A percentile compares a stretch with the other conserved stretches of the same genome.
phyloP scores from a whole-genome alignment of 352 stramenopile species.

The Phytopythium mirpurense region DNA sequence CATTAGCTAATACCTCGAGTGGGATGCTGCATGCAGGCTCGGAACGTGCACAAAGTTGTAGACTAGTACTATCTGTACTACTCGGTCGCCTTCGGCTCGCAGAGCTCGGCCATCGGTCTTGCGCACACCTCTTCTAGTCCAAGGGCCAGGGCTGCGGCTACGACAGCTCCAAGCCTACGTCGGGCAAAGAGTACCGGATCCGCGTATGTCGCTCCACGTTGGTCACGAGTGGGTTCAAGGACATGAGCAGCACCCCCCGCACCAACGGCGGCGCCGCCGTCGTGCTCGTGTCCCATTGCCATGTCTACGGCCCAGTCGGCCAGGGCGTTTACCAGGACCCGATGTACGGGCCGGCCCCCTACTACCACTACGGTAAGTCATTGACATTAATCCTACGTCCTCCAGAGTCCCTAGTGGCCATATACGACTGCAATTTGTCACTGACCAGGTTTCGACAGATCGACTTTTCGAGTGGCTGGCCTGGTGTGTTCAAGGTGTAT shows the following conservation, averaged over 20 bases:
- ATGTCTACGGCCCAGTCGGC: slow-evolving; percentile 39
- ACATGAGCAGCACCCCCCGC: slow-evolving; percentile 27
- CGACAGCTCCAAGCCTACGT: slow-evolving; percentile 19
- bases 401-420: no score
- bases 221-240: slow-evolving; percentile 28
- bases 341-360: slow-evolving; percentile 32
- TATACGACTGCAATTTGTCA: no score
- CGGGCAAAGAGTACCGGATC: slow-evolving; percentile 24
- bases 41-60: slow-evolving; percentile 38
- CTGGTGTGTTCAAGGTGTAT: no score
- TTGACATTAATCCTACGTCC: no score
- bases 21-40: slow-evolving; percentile 39
- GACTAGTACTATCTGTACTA: slow-evolving; percentile 58
- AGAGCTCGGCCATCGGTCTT: slow-evolving; percentile 42
- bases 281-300: slow-evolving; percentile 37
- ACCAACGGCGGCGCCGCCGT: slow-evolving; percentile 34
- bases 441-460: no score
- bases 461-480: no score
- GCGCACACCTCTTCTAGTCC: slow-evolving; percentile 37
- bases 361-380: slow-evolving; percentile 50
- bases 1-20: no score
- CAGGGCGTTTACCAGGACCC: slow-evolving; percentile 43
- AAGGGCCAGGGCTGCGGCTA: slow-evolving; percentile 32
- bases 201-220: slow-evolving; percentile 7
- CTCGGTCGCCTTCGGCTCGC: slow-evolving; percentile 37